Evolutionary conservation across 345 rosid species (phyloP), one percentile per base, ranked within the genome.

Genomic region (Limnanthes douglasii): DNA sequence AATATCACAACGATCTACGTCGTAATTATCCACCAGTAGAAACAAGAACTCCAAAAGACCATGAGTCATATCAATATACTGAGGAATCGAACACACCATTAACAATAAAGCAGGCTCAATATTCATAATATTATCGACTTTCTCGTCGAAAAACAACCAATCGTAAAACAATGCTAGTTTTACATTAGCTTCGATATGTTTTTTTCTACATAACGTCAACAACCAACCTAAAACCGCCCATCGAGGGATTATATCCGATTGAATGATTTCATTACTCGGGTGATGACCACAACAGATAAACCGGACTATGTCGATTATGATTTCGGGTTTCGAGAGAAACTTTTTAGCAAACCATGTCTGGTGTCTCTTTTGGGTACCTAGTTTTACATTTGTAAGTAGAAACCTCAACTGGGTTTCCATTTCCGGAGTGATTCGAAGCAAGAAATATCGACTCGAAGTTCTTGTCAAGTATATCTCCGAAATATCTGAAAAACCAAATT

Each of bases 211-310:
- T 13, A 41, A 54, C 23, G 55, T 69, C 12, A 83, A 48, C 6
- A 78, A 53, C 95, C 93, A 88, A 37, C 95, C 97, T 25, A 78
- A 35, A 21, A 72, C 60, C 34, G 90, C 88, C 95, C 97, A 86
- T 36, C 94, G 73, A 4, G 97, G 88, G 62, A 75, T 63, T 36
- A 71, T 34, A 28, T 61, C 72, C 5, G 90, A 73, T 21, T 66
- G 55, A 41, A 86, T 61, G 29, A 56, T 61, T 51, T 72, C 73
- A 17, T 69, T 68, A 26, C 72, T 39, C 1, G 93, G 93, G 44
- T 78, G 80, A 64, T 73, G 74, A 6, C 53, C 70, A 50, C 90
- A 75, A 45, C 95, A 83, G 7, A 83, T 43, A 28, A 83, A 88
- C n/a, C 93, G 51, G 21, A 75, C 61, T 34, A 83, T 64, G 32